Evolutionary conservation across 2,329 filamentous ascomycete genomes (phyloP).

Genomic region (Apiospora koreana): DNA sequence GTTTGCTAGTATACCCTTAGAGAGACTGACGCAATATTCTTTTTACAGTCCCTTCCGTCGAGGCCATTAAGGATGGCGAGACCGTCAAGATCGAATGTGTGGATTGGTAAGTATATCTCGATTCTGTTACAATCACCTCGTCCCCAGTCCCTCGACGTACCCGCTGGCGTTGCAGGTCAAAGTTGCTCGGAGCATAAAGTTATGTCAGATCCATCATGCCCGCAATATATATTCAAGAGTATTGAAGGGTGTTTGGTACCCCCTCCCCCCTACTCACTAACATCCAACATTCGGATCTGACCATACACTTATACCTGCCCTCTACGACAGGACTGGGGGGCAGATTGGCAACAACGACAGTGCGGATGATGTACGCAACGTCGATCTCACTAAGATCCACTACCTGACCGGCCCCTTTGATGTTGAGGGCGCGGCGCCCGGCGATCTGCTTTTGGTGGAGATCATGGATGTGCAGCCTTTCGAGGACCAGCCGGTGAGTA

Average conservation of each 20-base stretch:
- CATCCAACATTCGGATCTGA: not conserved
- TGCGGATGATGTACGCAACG: constrained; percentile 83
- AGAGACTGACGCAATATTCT: not conserved
- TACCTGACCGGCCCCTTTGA: constrained; percentile 91
- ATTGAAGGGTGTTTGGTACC: not conserved
- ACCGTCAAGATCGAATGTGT: constrained; percentile 93
- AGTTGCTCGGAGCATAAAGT: too few relatives aligned
- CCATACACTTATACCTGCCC: not conserved
- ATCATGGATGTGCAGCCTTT: constrained; percentile 93
- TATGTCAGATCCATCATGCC: not conserved
- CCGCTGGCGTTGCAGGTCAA: constrained; percentile 5
- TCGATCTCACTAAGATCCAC: constrained; percentile 82
- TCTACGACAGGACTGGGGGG: constrained; percentile 59
- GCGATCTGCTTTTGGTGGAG: constrained; percentile 82
- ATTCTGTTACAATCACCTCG: constrained; percentile 22
- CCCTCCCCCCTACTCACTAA: not conserved
- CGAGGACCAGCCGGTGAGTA: constrained; percentile 64
- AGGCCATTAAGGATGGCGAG: constrained; percentile 77
- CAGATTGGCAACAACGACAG: constrained; percentile 88
- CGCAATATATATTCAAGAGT: not conserved
- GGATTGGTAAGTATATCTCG: constrained; percentile 61
- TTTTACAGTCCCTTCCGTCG: constrained; percentile 70
- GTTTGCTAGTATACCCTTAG: not conserved
- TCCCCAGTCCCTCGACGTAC: not conserved
- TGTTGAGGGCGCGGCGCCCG: constrained; percentile 79